These are phyloP conservation scores for Cucumis hystrix DNA, from an alignment of 306 rosid species.

Conservation along the genomic window DNA sequence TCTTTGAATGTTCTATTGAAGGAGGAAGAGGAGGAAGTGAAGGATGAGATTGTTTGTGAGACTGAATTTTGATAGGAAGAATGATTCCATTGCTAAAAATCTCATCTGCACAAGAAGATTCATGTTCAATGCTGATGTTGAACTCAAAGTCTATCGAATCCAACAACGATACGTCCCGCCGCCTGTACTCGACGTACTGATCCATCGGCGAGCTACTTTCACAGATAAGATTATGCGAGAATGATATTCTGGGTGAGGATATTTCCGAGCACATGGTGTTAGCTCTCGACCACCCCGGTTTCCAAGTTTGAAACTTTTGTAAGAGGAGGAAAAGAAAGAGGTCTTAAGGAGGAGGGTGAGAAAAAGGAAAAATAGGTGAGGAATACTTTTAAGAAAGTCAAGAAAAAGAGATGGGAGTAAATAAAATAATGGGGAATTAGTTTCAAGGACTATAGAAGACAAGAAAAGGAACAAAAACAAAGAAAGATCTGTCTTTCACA, in stretches of 20 bases:
- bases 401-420: conserved; percentile 7
- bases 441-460: conserved; percentile 2
- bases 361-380: neutral
- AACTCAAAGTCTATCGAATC: conserved; percentile 75
- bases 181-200: conserved; percentile 8
- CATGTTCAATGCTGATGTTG: conserved; percentile 25
- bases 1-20: conserved; percentile 19
- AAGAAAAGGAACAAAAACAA: conserved; percentile 10
- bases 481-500: conserved; percentile 12
- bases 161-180: conserved; percentile 28
- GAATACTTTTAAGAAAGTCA: conserved; percentile 9
- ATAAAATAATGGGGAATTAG: neutral
- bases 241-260: conserved; percentile 61
- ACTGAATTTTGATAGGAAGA: conserved; percentile 36
- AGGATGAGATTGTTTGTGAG: neutral
- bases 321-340: too few species aligned
- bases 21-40: conserved; percentile 37
- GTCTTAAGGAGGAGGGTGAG: neutral
- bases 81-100: conserved; percentile 74
- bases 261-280: conserved; percentile 54
- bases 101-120: conserved; percentile 72
- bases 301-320: neutral
- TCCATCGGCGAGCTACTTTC: conserved; percentile 10
- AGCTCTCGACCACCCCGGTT: neutral
- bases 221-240: conserved; percentile 38